Base-by-base conservation (phyloP, 805 yeast species). In the Metschnikowia matae region DNA sequence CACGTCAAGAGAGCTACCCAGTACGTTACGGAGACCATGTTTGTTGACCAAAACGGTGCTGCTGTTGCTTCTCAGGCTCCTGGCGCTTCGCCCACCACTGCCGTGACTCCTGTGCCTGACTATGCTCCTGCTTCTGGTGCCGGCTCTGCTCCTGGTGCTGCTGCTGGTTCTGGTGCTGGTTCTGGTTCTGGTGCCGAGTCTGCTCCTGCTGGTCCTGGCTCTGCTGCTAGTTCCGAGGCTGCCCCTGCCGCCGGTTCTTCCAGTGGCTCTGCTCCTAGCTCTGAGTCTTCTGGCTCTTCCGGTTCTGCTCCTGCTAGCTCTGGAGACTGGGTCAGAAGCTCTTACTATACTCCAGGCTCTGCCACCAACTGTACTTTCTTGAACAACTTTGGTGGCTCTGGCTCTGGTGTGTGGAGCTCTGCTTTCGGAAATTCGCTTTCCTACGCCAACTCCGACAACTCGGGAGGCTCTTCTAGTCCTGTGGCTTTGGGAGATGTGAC, bases 391-490 rank as follows among this genome's bases (percentile, higher is more conserved):
- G 99, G 99, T 71, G 96, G 95, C 59, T 74, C 84, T 40, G 90
- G 89, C 48, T 89, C 96, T 13, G 99, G 99, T 74, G 81, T 80
- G 35, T 92, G 92, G 88, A 87, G 91, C 34, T 62, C 83, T 33
- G 75, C 85, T 65, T 90, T 88, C 71, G 99, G 99, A 73, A 87
- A 87, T 83, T 91, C 98, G 33, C 77, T 94, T 53, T 89, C 97
- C 5, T 94, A 80, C 72, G 82, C 86, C 62, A 88, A 82, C 63
- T 60, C 87, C 7, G 89, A 91, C 67, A 96, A 92, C 72, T 73
- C 79, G 34, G 80, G 83, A 48, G 87, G 85, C 58, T 84, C 96
- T 14, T 69, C 86, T 2, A 71, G 82, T 38, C 75, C 97, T 17
- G 79, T 79, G 58, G 83, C 85, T 32, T 77, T 94, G 55, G 76